A percentile compares a stretch with the other conserved stretches of the same genome.
These are phyloP conservation scores for Chaetomium sp. DNA, from an alignment of 2,329 filamentous ascomycete genomes.

Conservation along the genomic window DNA sequence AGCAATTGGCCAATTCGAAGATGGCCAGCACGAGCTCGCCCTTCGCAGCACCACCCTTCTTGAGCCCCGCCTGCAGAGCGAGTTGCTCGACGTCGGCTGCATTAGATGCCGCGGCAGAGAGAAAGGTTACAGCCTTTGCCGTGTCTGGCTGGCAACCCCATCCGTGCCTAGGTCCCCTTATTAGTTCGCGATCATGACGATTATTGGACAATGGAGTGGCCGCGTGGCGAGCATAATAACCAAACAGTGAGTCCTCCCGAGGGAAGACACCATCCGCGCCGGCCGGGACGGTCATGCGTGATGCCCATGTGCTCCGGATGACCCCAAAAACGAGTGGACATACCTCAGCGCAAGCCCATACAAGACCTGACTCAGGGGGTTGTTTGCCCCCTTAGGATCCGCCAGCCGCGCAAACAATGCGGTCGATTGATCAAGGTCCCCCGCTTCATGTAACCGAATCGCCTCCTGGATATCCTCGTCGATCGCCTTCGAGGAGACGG, in stretches of 20 bases:
- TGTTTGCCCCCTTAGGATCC: slow-evolving; percentile 77
- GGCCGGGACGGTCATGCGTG: slow-evolving; percentile 9
- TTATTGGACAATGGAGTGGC: slow-evolving; percentile 16
- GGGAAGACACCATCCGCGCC: neutral
- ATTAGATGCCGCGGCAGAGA: slow-evolving; percentile 84
- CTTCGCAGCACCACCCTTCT: slow-evolving; percentile 90
- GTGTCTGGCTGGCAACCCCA: slow-evolving; percentile 58
- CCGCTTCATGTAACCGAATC: slow-evolving; percentile 85
- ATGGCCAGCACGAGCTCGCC: slow-evolving; percentile 95
- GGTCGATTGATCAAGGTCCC: slow-evolving; percentile 74
- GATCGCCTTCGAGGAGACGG: slow-evolving; percentile 45
- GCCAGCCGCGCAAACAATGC: slow-evolving; percentile 77
- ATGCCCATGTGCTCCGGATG: neutral
- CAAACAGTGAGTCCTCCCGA: slow-evolving; percentile 11
- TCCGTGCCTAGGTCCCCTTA: slow-evolving; percentile 77
- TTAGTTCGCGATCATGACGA: slow-evolving; percentile 20
- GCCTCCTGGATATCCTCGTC: slow-evolving; percentile 83
- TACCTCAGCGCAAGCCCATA: slow-evolving; percentile 87
- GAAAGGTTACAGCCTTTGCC: slow-evolving; percentile 90
- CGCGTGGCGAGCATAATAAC: slow-evolving; percentile 13
- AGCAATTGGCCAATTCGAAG: slow-evolving; percentile 88
- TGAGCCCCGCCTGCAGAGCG: slow-evolving; percentile 79
- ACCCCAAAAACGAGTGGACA: slow-evolving; percentile 28
- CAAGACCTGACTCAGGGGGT: slow-evolving; percentile 89
- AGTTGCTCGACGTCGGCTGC: slow-evolving; percentile 80